phyloP scores from a whole-genome alignment of 192 early-diverging fungal genomes.

The Spizellomyces sp. region DNA sequence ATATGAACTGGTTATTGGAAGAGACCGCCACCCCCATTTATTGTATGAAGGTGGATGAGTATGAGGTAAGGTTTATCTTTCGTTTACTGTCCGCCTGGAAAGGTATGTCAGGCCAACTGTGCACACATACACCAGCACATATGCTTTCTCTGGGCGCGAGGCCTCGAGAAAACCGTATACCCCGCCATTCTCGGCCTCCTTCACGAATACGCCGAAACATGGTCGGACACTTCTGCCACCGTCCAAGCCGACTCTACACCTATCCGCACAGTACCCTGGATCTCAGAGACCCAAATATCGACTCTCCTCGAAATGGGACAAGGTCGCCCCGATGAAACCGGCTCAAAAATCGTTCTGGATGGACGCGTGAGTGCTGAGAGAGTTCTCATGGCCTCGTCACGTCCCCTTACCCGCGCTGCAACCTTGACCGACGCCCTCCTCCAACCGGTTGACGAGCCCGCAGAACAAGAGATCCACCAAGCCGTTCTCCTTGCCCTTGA shows the following conservation, averaged over 20 bases:
- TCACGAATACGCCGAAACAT: conserved; percentile 40
- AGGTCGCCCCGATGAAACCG: conserved; percentile 22
- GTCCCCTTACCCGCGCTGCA: conserved; percentile 3
- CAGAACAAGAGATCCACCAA: background rate
- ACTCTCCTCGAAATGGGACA: conserved; percentile 36
- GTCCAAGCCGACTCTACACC: background rate
- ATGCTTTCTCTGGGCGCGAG: conserved; percentile 55
- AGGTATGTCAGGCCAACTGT: no score
- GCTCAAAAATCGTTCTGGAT: conserved; percentile 21
- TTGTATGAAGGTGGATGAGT: conserved; percentile 44
- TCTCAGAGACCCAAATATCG: conserved; percentile 31
- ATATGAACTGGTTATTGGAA: conserved; percentile 56
- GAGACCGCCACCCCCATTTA: conserved; percentile 41
- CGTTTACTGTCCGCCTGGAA: no score
- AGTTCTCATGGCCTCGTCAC: conserved; percentile 18
- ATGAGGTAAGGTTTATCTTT: conserved; percentile 13
- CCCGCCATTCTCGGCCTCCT: conserved; percentile 54
- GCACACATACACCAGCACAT: conserved; percentile 62
- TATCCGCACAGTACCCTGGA: conserved; percentile 42
- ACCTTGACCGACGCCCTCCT: conserved; percentile 9
- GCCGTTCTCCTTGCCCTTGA: conserved; percentile 15
- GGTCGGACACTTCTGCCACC: conserved; percentile 29
- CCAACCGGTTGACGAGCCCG: background rate
- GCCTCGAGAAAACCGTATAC: conserved; percentile 47
- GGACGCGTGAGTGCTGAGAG: conserved; percentile 26